Evolutionary conservation across 1,284 basidiomycete genomes (phyloP), one percentile per base, ranked within the genome.

Genomic region (Fistulina hepatica): DNA sequence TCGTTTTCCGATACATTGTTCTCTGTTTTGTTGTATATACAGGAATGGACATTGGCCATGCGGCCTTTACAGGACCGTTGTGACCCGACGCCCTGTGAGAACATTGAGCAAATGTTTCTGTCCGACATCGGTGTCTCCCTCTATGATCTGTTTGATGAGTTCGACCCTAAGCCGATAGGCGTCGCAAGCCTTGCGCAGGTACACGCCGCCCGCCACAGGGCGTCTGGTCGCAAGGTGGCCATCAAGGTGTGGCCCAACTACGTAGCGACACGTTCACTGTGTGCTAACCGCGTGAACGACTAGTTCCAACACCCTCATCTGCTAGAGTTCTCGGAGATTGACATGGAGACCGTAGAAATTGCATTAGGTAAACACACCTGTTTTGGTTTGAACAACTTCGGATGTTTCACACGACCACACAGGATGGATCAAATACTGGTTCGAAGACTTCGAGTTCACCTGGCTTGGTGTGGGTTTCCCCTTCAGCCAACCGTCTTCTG

Each of bases 121-220:
- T 64, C 66, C 5, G 88, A 92, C 52, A 78, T 85, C 53, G 85
- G 84, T 6, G 53, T 57, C 23, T 61, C 71, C 0, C 67, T 86
- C 24, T 60, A 62, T 2, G 77, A 81, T 7, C 53, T 82, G 24
- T 88, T 95, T 51, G 73, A 78, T 22, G 76, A 89, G 42, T 94
- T 98, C 54, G 78, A 97, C 48, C 76, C 78, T 4, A 7, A n/a
- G 21, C 10, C 21, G 6, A 6, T 34, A 13, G 9, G 6, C 5
- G 91, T 95, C 7, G 93, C 92, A 4, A 92, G 81, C 52, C 63
- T 98, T 22, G 94, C 93, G 6, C 94, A 99, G 58, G 95, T 98
- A 5, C 95, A 98, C 59, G 73, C 82, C 13, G 95, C 83, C 0
- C 69, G 64, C 6, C 79, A 91, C 48, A 73, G 75, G 35, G 64